Base-by-base conservation (phyloP, 768 basidiomycete genomes). In the Mycena vitilis region DNA sequence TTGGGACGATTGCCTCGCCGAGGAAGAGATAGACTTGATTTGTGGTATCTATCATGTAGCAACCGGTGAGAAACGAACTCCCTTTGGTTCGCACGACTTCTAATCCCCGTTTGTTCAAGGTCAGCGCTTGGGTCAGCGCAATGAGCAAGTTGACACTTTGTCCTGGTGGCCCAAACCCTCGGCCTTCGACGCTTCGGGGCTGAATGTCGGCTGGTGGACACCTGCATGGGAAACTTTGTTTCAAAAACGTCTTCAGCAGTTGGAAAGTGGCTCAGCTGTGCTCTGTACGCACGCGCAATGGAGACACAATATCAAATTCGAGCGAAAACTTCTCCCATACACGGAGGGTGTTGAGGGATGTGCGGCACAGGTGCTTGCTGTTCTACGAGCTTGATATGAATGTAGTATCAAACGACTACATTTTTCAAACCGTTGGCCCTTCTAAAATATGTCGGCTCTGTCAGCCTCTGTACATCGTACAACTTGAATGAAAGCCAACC, bases 131-230 rank as follows among this genome's bases (percentile, higher is more conserved):
- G 30, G 30, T 30, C 30, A 30, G 30, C 30, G 3, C 5, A 30
- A 30, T 30, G n/a, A n/a, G 4, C 45, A 47, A 18, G n/a, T 20
- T 16, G n/a, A 7, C 8, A 47, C 18, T 20, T n/a, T 18, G 18
- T 47, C 45, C 45, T 47, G 45, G 45, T 47, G 45, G 45, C 45
- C 45, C n/a, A 18, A 18, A 18, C 48, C 48, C 9, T 22, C n/a
- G 20, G n/a, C 48, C 23, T 49, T 23, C 25, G 23, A 11, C 25
- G 13, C 23, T 10, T 34, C 51, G 23, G 48, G n/a, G 10, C 23
- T 52, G 3, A 52, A 52, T 34, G 51, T 52, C 51, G 51, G 51
- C 51, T 52, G 51, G 51, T 52, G 51, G 51, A 52, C 51, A 25
- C 51, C 51, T 11, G 16, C 16, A 13, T 52, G 51, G 23, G 51